Evolutionary conservation across 2,329 filamentous ascomycete genomes (phyloP).

Genomic region (Colletotrichum endophyticum): DNA sequence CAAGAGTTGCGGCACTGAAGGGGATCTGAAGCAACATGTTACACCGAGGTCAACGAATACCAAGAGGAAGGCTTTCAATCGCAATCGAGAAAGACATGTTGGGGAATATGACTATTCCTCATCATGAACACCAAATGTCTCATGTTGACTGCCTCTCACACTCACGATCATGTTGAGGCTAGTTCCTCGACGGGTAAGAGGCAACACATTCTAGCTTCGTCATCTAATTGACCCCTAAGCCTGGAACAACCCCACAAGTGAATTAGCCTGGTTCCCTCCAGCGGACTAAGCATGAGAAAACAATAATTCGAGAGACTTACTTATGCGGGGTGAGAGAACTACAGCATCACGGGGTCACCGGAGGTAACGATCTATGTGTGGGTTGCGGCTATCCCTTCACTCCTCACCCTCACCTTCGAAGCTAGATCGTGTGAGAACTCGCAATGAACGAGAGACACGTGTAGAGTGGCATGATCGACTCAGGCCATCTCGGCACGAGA

Average conservation of each 20-base stretch:
- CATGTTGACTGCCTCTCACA: not conserved
- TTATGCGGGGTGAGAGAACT: not conserved
- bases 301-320: not conserved
- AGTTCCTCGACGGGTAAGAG: not conserved
- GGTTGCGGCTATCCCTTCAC: not conserved
- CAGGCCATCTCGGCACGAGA: not conserved
- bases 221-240: not conserved
- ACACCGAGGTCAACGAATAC: not conserved
- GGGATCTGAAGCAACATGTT: not conserved
- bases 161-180: not conserved
- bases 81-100: not conserved
- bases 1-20: not conserved
- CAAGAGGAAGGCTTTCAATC: not conserved
- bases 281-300: not conserved
- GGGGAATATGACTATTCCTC: not conserved
- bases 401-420: not conserved
- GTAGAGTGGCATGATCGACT: not conserved
- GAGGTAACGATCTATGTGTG: not conserved
- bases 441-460: not conserved
- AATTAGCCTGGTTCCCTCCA: not conserved
- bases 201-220: not conserved
- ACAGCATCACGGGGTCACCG: not conserved
- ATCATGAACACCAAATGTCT: not conserved
- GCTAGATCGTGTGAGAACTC: not conserved
- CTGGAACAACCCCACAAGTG: not conserved